Evolutionary conservation across 768 basidiomycete species (phyloP), one percentile per base, ranked within the genome.

Genomic region (Galerina marginata): DNA sequence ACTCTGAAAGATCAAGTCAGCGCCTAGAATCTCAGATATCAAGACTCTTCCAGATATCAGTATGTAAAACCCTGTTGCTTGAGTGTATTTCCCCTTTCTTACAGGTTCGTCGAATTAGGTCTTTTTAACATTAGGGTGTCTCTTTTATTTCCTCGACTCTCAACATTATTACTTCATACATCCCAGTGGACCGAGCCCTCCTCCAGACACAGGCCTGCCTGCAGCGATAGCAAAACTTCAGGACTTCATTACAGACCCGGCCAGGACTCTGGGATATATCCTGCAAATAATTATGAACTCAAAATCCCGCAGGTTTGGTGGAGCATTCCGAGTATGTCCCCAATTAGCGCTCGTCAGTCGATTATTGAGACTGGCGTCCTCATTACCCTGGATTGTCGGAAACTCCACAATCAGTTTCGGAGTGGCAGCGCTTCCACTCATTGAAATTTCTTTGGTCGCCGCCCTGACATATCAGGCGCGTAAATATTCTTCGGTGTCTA

Each of bases 1-100:
- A 78, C 43, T 58, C 42, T n/a, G 78, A 79, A 65, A 65, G 75
- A 37, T 61, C 69, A n/a, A 76, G 74, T 45, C 47, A 54, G 14
- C 59, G 65, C 2, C 16, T 63, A 1, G 62, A 66, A 15, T 26
- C 53, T 3, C 42, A 53, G 36, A 42, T 56, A 2, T 29, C 43
- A 11, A 43, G 14, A 36, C 33, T 33, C 7, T 33, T 33, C 29
- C 29, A 33, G 29, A 33, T 33, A 33, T 33, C 29, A 2, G 29
- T 33, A 33, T 20, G 7, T 33, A 33, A 29, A 33, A 33, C 7
- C 7, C 29, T 29, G 12, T 20, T 52, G 9, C 36, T 10, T 2
- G n/a, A 52, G 25, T 26, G 26, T 11, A 58, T 38, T 23, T 5
- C 10, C 10, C 23, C 23, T 47, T 23, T 47, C 23, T 49, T 49